These are phyloP conservation scores for Boletellus sp. DNA, from an alignment of 768 basidiomycete species.

Conservation along the genomic window DNA sequence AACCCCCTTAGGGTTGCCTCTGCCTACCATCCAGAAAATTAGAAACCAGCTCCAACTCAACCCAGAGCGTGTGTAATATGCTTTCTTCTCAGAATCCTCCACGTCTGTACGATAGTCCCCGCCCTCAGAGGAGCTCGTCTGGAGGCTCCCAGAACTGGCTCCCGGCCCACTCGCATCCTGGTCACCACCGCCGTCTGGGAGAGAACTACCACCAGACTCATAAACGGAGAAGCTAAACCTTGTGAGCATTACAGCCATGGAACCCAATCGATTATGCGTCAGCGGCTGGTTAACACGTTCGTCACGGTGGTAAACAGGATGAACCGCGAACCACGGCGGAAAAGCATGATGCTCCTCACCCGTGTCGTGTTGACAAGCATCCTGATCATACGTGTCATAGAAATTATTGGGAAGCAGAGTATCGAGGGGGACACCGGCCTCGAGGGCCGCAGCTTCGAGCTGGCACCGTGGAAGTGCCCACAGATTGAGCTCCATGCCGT, in stretches of 20 bases:
- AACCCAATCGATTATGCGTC: constrained; percentile 55
- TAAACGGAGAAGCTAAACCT: constrained; percentile 45
- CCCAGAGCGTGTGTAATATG: constrained; percentile 52
- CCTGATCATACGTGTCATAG: constrained; percentile 16
- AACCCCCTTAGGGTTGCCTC: background rate
- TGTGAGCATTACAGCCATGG: constrained; percentile 55
- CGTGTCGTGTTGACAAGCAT: background rate
- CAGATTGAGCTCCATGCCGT: constrained; percentile 59
- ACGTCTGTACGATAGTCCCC: constrained; percentile 20
- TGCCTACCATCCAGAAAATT: constrained; percentile 73
- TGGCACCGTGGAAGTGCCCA: constrained; percentile 53
- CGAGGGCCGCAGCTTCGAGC: constrained; percentile 60
- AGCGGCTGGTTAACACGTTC: constrained; percentile 28
- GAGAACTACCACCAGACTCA: constrained; percentile 16
- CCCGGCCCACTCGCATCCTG: background rate
- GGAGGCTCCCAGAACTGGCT: constrained; percentile 8
- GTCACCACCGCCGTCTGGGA: background rate
- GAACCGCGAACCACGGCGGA: constrained; percentile 17
- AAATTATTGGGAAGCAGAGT: constrained; percentile 45
- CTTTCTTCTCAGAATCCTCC: constrained; percentile 45
- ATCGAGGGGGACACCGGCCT: constrained; percentile 60
- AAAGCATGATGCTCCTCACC: background rate
- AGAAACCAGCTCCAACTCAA: constrained; percentile 62
- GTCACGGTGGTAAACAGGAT: constrained; percentile 19
- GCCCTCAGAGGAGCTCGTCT: constrained; percentile 5